Evolutionary conservation across 2,329 filamentous ascomycete species (phyloP).

Genomic region (Aspergillus novofumigatus): DNA sequence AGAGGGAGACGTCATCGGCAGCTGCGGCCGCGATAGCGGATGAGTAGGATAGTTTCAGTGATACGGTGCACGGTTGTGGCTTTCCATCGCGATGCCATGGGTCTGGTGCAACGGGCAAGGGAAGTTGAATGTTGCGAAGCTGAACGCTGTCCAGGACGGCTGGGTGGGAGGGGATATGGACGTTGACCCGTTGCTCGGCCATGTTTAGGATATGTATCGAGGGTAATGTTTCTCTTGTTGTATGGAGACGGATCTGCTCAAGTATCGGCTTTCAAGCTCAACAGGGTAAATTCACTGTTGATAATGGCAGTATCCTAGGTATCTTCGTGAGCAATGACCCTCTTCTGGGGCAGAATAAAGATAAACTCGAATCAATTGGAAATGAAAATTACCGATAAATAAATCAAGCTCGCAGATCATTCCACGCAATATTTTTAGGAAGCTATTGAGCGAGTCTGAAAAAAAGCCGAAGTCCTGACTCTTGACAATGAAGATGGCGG

Average conservation of each 20-base stretch:
- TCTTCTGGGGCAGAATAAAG: background rate
- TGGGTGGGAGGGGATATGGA: slow-evolving; percentile 30
- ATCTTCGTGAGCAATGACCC: background rate
- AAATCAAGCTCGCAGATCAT: background rate
- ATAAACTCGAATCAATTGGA: background rate
- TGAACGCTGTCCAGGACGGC: slow-evolving; percentile 36
- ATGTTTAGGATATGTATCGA: slow-evolving; percentile 10
- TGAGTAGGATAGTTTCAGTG: slow-evolving; percentile 41
- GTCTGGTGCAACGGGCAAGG: slow-evolving; percentile 42
- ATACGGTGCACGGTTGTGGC: slow-evolving; percentile 43
- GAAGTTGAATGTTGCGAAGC: slow-evolving; percentile 42
- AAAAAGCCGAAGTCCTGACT: background rate
- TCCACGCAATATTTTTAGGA: background rate
- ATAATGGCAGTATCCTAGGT: background rate
- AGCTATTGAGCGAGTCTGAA: background rate
- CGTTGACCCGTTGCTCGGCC: slow-evolving; percentile 21
- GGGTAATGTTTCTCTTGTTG: background rate
- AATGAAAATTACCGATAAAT: background rate
- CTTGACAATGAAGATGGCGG: background rate
- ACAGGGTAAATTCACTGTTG: background rate
- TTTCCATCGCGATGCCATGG: slow-evolving; percentile 45
- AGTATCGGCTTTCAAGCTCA: background rate
- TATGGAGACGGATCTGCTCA: slow-evolving; percentile 1
- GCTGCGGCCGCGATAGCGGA: slow-evolving; percentile 38
- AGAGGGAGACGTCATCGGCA: slow-evolving; percentile 43